These are phyloP conservation scores for Phialophora expanda DNA, from an alignment of 2,329 filamentous ascomycete genomes.

Conservation along the genomic window DNA sequence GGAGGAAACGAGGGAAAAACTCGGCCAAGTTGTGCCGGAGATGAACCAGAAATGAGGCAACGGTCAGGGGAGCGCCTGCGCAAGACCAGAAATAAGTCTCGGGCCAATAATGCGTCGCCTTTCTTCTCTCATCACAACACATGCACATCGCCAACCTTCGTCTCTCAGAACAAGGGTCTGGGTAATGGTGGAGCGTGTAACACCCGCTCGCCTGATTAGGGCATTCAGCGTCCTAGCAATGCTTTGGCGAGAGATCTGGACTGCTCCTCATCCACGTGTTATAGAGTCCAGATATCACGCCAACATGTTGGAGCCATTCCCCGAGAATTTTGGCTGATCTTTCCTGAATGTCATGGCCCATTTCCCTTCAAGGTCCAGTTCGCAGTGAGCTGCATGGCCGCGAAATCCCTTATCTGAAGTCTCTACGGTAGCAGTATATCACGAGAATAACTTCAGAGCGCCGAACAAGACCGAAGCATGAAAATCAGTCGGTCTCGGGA, in stretches of 20 bases:
- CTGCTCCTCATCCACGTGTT: not conserved
- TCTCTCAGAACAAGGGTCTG: not conserved
- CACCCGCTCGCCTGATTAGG: not conserved
- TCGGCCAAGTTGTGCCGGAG: slow-evolving; percentile 5
- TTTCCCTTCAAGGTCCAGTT: not conserved
- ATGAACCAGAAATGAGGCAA: slow-evolving; percentile 11
- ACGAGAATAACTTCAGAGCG: not conserved
- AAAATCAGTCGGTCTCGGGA: not conserved
- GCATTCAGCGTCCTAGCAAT: not conserved
- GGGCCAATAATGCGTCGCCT: not conserved
- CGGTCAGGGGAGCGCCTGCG: not conserved
- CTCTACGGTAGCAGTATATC: not conserved
- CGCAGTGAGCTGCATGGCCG: not conserved
- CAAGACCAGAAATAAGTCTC: not conserved
- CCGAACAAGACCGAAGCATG: not conserved
- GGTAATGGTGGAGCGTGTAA: not conserved
- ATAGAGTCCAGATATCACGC: not conserved
- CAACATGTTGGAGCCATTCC: not conserved
- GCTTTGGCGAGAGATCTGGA: not conserved
- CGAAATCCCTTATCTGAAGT: not conserved
- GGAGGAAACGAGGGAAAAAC: not conserved
- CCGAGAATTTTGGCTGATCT: not conserved
- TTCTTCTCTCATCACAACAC: not conserved
- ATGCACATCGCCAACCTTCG: not conserved
- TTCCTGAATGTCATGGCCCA: not conserved